Evolutionary conservation across 768 basidiomycete species (phyloP).

Genomic region (Lactifluus pinguis): DNA sequence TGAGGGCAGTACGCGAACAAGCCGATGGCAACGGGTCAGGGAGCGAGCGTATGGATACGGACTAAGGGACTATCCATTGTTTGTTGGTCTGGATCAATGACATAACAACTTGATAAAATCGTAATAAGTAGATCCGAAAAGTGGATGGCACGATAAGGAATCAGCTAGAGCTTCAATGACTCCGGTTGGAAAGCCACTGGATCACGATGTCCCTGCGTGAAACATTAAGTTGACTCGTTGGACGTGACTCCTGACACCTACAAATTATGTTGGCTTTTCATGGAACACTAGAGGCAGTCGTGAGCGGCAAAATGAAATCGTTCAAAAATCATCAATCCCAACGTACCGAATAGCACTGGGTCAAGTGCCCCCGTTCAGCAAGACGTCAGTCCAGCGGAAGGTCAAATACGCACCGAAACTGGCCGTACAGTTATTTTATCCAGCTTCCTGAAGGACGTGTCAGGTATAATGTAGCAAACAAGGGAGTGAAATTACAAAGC

Average conservation of each 20-base stretch:
- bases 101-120: constrained; percentile 3
- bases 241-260: constrained; percentile 28
- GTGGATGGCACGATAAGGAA: neutral
- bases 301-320: neutral
- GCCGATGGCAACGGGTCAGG: constrained; percentile 40
- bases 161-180: constrained; percentile 39
- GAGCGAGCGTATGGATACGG: constrained; percentile 73
- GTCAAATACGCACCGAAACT: constrained; percentile 60
- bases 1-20: constrained; percentile 69
- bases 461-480: neutral
- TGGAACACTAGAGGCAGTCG: constrained; percentile 61
- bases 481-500: constrained; percentile 44
- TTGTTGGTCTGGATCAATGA: neutral
- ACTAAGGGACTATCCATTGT: constrained; percentile 30
- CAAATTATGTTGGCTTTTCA: constrained; percentile 95
- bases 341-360: constrained; percentile 68
- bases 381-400: neutral
- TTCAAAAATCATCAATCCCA: neutral
- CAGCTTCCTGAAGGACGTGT: constrained; percentile 42
- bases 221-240: constrained; percentile 5
- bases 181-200: constrained; percentile 74
- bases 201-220: constrained; percentile 67
- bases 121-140: neutral
- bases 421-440: constrained; percentile 73
- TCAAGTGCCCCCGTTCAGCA: neutral